These are phyloP conservation scores for Verticillium tricorpus DNA, from an alignment of 2,329 filamentous ascomycete genomes.

Conservation along the genomic window DNA sequence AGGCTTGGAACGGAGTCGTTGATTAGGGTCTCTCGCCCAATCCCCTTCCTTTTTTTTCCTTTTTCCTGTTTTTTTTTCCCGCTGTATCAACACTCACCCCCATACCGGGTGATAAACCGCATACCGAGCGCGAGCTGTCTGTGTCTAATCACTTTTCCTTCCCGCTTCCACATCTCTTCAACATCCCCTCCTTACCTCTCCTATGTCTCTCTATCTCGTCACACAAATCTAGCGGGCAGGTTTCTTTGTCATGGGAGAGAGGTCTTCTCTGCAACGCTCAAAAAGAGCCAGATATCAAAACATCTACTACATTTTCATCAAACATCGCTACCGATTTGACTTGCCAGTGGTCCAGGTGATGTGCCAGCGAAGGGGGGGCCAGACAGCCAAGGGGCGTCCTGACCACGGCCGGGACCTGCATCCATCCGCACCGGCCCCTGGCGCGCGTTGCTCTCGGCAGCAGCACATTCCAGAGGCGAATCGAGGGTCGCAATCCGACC, in stretches of 20 bases:
- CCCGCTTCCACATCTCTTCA: neutral
- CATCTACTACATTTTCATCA: neutral
- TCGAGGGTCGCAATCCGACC: neutral
- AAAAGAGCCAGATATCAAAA: neutral
- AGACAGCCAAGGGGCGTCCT: no score
- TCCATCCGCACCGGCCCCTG: neutral
- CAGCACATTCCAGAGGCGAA: neutral
- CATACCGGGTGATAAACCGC: neutral
- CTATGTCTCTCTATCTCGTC: neutral
- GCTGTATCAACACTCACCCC: neutral
- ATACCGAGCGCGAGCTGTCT: neutral
- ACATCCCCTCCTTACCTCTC: neutral
- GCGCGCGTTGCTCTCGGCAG: neutral
- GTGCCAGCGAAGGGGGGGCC: neutral
- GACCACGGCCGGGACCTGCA: neutral
- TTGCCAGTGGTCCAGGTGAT: neutral
- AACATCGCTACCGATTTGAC: neutral
- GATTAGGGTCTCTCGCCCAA: neutral
- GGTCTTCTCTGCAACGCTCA: neutral
- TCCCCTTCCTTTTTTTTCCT: conserved; percentile 1
- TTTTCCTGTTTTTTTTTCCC: conserved; percentile 2
- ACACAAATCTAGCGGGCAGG: neutral
- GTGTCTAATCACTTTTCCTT: neutral
- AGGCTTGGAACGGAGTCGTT: neutral
- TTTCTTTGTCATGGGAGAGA: neutral